These are phyloP conservation scores for Colletotrichum eremochloae DNA, from an alignment of 2,329 filamentous ascomycete genomes.

Conservation along the genomic window DNA sequence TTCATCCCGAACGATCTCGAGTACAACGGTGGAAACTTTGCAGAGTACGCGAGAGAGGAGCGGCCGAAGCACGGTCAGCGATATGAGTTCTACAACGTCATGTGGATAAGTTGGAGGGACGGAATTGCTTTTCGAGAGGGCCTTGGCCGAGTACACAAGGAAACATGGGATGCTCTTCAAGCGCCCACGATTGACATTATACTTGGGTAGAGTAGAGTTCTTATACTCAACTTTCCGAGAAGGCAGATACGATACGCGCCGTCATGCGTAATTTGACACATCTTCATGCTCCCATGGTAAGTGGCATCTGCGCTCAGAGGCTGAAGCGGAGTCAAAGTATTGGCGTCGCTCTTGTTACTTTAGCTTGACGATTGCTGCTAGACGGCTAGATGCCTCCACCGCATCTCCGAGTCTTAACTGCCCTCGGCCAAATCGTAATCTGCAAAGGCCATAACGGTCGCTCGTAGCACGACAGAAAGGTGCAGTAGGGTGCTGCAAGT, in stretches of 20 bases:
- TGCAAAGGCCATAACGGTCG: too few relatives aligned
- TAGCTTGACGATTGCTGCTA: too few relatives aligned
- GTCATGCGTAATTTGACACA: background rate
- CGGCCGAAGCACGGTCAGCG: background rate
- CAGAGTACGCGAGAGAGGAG: background rate
- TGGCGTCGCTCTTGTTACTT: too few relatives aligned
- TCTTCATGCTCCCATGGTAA: too few relatives aligned
- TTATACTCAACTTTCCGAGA: background rate
- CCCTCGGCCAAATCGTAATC: too few relatives aligned
- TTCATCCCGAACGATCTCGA: background rate
- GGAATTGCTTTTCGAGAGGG: background rate
- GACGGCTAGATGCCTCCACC: too few relatives aligned
- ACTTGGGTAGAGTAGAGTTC: background rate
- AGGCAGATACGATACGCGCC: too few relatives aligned
- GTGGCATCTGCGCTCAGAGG: too few relatives aligned
- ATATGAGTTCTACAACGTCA: background rate
- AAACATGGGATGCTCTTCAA: background rate
- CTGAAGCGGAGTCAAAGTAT: too few relatives aligned
- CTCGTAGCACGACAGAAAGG: too few relatives aligned
- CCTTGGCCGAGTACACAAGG: background rate
- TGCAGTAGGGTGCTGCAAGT: too few relatives aligned
- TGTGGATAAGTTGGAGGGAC: background rate
- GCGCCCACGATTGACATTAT: background rate
- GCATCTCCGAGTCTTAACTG: too few relatives aligned
- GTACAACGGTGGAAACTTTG: background rate